Conservation (phyloP, 1,284 basidiomycete species). For the Chiua sp. region DNA sequence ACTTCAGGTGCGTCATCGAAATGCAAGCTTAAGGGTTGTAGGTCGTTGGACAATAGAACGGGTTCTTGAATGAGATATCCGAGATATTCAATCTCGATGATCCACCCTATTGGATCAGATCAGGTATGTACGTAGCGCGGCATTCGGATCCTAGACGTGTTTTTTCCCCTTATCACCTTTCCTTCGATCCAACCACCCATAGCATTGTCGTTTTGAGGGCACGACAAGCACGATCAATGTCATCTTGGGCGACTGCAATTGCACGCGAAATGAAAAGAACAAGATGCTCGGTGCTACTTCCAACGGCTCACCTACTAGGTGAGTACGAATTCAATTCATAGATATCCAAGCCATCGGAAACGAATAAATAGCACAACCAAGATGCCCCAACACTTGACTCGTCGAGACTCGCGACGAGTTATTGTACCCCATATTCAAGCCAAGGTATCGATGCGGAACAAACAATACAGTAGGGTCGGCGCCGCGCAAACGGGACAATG, state of each 20-base stretch:
- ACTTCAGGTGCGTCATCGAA: no score
- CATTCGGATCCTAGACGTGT: no score
- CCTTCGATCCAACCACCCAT: no score
- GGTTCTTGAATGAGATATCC: no score
- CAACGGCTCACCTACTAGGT: background rate
- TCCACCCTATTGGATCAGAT: no score
- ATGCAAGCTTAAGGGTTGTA: no score
- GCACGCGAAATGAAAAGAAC: background rate
- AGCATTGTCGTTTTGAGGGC: no score
- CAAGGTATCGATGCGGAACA: slow-evolving; percentile 39
- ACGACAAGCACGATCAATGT: no score
- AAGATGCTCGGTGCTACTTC: background rate
- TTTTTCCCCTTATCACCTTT: no score
- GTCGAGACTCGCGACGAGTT: background rate
- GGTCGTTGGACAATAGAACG: no score
- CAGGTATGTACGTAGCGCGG: no score
- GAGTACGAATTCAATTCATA: slow-evolving; percentile 5
- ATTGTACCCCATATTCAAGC: slow-evolving; percentile 16
- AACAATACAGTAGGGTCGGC: slow-evolving; percentile 37
- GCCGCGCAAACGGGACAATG: slow-evolving; percentile 37
- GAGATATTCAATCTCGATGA: no score
- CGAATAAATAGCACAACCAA: slow-evolving; percentile 9
- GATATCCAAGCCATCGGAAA: slow-evolving; percentile 3
- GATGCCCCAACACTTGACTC: background rate
- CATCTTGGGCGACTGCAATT: background rate